These are phyloP conservation scores for Syzygium malaccense DNA, from an alignment of 441 rosid species.

Conservation along the genomic window DNA sequence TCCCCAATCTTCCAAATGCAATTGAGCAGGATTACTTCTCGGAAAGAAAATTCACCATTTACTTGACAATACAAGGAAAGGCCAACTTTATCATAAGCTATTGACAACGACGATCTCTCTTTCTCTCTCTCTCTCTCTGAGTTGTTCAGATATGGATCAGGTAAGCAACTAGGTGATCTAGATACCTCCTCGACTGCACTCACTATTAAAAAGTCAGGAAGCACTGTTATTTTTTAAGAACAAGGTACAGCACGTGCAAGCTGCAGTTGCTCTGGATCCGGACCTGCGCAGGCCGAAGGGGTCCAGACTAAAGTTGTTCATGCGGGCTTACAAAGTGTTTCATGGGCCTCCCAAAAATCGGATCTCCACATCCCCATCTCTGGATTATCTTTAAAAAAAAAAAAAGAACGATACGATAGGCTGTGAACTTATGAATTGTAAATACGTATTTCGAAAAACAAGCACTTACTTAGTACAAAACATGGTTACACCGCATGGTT, in stretches of 20 bases:
- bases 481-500: not conserved
- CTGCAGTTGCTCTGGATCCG: not conserved
- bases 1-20: not conserved
- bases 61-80: too few species aligned
- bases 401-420: not conserved
- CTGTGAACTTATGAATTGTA: not conserved
- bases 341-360: not conserved
- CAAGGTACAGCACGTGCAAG: not conserved
- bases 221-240: not conserved
- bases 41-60: too few species aligned
- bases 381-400: too few species aligned
- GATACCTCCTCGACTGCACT: too few species aligned
- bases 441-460: not conserved
- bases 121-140: too few species aligned
- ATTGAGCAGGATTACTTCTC: not conserved
- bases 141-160: too few species aligned
- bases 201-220: not conserved
- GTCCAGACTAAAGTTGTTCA: not conserved
- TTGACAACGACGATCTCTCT: too few species aligned
- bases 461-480: not conserved
- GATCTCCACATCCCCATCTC: not conserved
- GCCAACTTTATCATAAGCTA: too few species aligned
- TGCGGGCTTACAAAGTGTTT: not conserved
- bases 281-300: rapidly evolving
- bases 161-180: too few species aligned